phyloP scores from a whole-genome alignment of 2,329 filamentous ascomycete species.

The Colletotrichum echinochloae region DNA sequence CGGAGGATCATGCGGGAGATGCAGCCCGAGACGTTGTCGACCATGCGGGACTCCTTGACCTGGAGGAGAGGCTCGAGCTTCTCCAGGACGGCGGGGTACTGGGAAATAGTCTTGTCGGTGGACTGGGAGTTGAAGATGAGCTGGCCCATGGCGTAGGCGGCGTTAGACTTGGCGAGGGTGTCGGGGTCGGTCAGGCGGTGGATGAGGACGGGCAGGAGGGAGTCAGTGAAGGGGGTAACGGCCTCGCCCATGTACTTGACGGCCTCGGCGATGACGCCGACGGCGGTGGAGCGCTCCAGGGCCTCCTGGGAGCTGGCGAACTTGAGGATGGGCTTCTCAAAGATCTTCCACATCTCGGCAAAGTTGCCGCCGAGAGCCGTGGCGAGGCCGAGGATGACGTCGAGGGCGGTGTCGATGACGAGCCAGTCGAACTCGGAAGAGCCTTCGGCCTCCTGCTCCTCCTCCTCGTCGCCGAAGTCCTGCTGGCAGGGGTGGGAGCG shows the following conservation, averaged over 20 bases:
- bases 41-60: slow-evolving; percentile 81
- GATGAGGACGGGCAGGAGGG: slow-evolving; percentile 82
- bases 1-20: slow-evolving; percentile 92
- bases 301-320: slow-evolving; percentile 88
- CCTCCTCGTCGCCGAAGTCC: slow-evolving; percentile 85
- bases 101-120: slow-evolving; percentile 74
- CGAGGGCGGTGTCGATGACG: slow-evolving; percentile 92
- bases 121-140: slow-evolving; percentile 86
- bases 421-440: slow-evolving; percentile 98
- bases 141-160: slow-evolving; percentile 89
- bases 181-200: slow-evolving; percentile 93
- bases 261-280: slow-evolving; percentile 93
- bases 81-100: slow-evolving; percentile 81
- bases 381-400: slow-evolving; percentile 87
- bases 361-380: slow-evolving; percentile 85
- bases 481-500: slow-evolving; percentile 94
- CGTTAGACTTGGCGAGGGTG: slow-evolving; percentile 92
- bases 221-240: slow-evolving; percentile 84
- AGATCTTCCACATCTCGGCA: slow-evolving; percentile 92
- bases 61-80: slow-evolving; percentile 89
- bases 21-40: slow-evolving; percentile 94
- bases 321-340: slow-evolving; percentile 91
- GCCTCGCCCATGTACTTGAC: slow-evolving; percentile 84
- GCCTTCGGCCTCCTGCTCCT: slow-evolving; percentile 79
- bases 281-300: slow-evolving; percentile 88